Evolutionary conservation across 2,329 filamentous ascomycete genomes (phyloP).

Genomic region (Colletotrichum melonis): DNA sequence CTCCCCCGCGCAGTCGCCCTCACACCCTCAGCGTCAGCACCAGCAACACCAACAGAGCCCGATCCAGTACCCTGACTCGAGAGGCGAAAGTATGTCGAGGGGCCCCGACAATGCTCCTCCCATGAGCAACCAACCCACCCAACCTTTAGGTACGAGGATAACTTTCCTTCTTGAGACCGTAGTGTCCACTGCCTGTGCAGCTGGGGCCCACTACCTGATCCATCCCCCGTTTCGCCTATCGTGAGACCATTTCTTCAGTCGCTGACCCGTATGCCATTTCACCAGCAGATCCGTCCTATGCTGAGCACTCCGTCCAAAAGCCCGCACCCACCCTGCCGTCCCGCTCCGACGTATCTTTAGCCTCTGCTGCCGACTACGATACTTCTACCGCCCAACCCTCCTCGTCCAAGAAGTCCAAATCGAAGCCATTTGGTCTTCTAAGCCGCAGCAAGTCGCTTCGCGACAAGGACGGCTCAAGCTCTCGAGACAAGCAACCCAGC

Average conservation of each 20-base stretch:
- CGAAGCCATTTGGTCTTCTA: constrained; percentile 66
- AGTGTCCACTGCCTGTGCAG: constrained; percentile 35
- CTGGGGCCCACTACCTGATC: constrained; percentile 33
- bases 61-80: constrained; percentile 48
- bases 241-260: constrained; percentile 34
- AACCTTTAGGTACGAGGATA: constrained; percentile 38
- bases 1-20: constrained; percentile 38
- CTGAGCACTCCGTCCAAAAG: constrained; percentile 51
- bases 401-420: constrained; percentile 61
- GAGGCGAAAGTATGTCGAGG: constrained; percentile 52
- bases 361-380: constrained; percentile 61
- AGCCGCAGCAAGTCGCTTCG: constrained; percentile 63
- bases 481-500: constrained; percentile 46
- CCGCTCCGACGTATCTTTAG: constrained; percentile 64
- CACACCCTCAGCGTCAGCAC: constrained; percentile 34
- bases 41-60: constrained; percentile 38
- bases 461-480: constrained; percentile 52
- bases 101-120: constrained; percentile 45
- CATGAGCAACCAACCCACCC: constrained; percentile 34
- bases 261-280: constrained; percentile 32
- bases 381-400: constrained; percentile 39
- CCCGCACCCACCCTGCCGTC: constrained; percentile 55
- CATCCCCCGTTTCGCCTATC: constrained; percentile 36
- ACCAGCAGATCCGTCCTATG: constrained; percentile 44
- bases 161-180: constrained; percentile 35